Evolutionary conservation across 305 asterid genomes (phyloP), one percentile per base, ranked within the genome.

Genomic region (Rubia tinctorum): DNA sequence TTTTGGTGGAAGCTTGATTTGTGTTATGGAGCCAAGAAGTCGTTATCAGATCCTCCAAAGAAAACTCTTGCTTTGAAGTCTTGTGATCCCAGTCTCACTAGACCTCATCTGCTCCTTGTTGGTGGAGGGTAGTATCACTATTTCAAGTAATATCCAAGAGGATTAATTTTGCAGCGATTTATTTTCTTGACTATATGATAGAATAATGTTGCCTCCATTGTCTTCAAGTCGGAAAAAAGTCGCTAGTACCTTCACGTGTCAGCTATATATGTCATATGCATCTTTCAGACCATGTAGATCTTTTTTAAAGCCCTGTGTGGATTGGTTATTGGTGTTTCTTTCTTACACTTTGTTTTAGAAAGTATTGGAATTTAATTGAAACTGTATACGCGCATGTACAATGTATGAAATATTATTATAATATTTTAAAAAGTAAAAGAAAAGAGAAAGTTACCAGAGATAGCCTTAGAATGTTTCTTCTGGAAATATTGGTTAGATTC

Each of bases 71-170:
- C 81, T 55, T 83, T 95, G 87, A 93, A 95, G 82, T 95, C 99
- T 64, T 95, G 95, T 81, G 98, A 91, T 81, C 87, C 93, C 83
- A 93, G 97, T 81, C 65, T 87, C 39, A 88, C 90, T 34, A 95
- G 98, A 82, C 99, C 99, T 53, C 96, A 95, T 85, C 81, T 95
- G 83, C 97, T 95, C 81, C 93, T 95, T 76, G 97, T 95, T 84
- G 98, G 99, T 69, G 99, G 99, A 81, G 90, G 99, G 99, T 93
- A 80, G 14, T 62, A 60, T 8, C 44, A 53, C 43, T 45, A 7
- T 27, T 71, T 59, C 8, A 42, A 65, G 59, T 77, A 59, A 73
- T 69, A 17, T 51, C 72, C 45, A 27, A n/a, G 8, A 40, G 64
- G n/a, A 39, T 58, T 7, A 20, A 66, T 68, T 51, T 81, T 87